Evolutionary conservation across 2,329 filamentous ascomycete species (phyloP).

Genomic region (Exophiala aquamarina): DNA sequence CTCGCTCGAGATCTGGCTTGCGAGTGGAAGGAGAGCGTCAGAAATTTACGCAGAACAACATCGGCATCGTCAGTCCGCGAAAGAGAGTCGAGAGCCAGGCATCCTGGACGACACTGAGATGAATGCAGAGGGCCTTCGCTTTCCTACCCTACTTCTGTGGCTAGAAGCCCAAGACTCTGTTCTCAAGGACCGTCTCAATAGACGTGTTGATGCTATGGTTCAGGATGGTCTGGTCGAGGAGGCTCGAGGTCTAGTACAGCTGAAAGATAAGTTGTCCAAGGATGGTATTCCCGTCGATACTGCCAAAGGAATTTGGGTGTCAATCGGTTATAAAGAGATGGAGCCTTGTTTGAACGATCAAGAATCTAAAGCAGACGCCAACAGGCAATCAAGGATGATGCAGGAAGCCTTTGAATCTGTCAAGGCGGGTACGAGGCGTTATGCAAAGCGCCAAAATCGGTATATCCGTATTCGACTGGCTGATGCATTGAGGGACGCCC

Average conservation of each 20-base stretch:
- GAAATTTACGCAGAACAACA: constrained; percentile 81
- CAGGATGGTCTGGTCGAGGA: constrained; percentile 63
- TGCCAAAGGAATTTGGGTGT: constrained; percentile 88
- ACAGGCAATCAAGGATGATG: constrained; percentile 1
- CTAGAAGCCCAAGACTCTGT: constrained; percentile 71
- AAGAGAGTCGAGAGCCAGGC: constrained; percentile 10
- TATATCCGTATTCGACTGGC: constrained; percentile 87
- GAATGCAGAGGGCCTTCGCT: constrained; percentile 44
- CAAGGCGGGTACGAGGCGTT: constrained; percentile 80
- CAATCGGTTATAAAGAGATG: constrained; percentile 94
- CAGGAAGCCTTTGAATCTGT: constrained; percentile 66
- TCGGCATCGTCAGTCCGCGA: constrained; percentile 3
- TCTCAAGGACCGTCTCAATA: constrained; percentile 70
- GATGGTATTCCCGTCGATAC: constrained; percentile 63
- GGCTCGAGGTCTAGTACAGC: constrained; percentile 42
- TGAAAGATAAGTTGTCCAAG: constrained; percentile 35
- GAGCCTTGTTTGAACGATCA: constrained; percentile 61
- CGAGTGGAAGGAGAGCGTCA: constrained; percentile 77
- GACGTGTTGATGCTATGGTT: constrained; percentile 82
- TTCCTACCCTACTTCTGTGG: constrained; percentile 76
- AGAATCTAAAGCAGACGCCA: constrained; percentile 13
- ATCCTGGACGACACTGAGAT: constrained; percentile 22
- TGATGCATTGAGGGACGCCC: constrained; percentile 61
- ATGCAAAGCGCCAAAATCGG: constrained; percentile 77
- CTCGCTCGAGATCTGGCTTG: constrained; percentile 85